Evolutionary conservation across 2,329 filamentous ascomycete genomes (phyloP).

Genomic region (Ophiostoma sp.): DNA sequence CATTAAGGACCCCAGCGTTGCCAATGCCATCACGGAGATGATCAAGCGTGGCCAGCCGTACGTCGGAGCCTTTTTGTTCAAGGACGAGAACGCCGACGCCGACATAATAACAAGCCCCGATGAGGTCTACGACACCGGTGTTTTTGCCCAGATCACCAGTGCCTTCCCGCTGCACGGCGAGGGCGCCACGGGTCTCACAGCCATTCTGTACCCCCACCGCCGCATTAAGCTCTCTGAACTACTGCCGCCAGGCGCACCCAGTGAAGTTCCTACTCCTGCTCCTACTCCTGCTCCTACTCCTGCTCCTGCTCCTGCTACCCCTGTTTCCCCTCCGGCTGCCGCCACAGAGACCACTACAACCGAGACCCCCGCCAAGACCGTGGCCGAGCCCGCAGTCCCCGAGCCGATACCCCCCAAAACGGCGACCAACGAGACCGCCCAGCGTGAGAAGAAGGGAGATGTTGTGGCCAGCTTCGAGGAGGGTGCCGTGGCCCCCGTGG

Average conservation of each 20-base stretch:
- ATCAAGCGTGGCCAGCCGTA: constrained; percentile 96
- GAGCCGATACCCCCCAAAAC: constrained; percentile 55
- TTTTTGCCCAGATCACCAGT: constrained; percentile 96
- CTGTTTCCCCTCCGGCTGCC: background rate
- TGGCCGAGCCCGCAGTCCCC: constrained; percentile 46
- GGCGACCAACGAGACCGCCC: constrained; percentile 45
- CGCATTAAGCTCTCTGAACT: constrained; percentile 85
- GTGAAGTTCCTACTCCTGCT: background rate
- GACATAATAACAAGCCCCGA: constrained; percentile 86
- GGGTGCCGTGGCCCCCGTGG: constrained; percentile 51
- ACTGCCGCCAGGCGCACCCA: constrained; percentile 57
- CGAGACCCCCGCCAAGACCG: constrained; percentile 42
- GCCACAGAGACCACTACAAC: constrained; percentile 38
- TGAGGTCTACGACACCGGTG: constrained; percentile 92
- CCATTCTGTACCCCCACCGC: constrained; percentile 91
- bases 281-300: background rate
- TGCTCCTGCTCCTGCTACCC: background rate
- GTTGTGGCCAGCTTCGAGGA: constrained; percentile 98
- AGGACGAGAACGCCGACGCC: constrained; percentile 89
- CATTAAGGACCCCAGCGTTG: constrained; percentile 86
- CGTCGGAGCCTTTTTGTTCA: constrained; percentile 93
- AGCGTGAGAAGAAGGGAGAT: constrained; percentile 74
- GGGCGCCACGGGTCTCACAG: constrained; percentile 76
- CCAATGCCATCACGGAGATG: constrained; percentile 89
- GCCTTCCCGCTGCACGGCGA: constrained; percentile 88